A percentile compares a stretch with the other conserved stretches of the same genome.
These are phyloP conservation scores for Leavenworthia alabamica DNA, from an alignment of 345 rosid species.

Conservation along the genomic window DNA sequence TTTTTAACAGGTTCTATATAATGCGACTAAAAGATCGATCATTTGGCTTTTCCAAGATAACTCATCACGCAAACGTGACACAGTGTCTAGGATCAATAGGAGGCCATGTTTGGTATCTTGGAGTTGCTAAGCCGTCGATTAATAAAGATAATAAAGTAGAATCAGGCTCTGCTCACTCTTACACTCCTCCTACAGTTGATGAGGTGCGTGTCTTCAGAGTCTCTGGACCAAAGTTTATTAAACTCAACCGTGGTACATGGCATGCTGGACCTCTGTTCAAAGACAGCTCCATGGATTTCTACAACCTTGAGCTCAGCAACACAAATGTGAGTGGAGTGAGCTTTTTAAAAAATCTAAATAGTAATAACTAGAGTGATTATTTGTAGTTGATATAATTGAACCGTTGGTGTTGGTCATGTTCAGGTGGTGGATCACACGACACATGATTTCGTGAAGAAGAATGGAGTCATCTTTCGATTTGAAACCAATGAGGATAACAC, in stretches of 20 bases:
- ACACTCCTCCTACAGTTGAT: conserved; percentile 53
- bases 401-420: not conserved
- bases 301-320: conserved; percentile 72
- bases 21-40: conserved; percentile 46
- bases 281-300: conserved; percentile 57
- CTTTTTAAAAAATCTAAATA: not conserved
- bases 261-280: conserved; percentile 72
- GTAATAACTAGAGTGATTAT: no score
- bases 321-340: conserved; percentile 64
- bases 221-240: conserved; percentile 62
- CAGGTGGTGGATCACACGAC: conserved; percentile 71
- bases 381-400: not conserved
- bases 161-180: conserved; percentile 50
- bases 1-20: conserved; percentile 45
- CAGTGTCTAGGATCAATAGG: conserved; percentile 85
- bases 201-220: conserved; percentile 56
- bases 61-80: conserved; percentile 82
- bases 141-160: conserved; percentile 31
- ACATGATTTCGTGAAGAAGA: conserved; percentile 40
- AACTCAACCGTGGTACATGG: conserved; percentile 73
- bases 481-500: not conserved
- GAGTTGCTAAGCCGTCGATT: conserved; percentile 63
- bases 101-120: conserved; percentile 71
- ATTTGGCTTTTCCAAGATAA: conserved; percentile 42
- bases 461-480: conserved; percentile 43